A percentile compares a stretch with the other conserved stretches of the same genome.
These are phyloP conservation scores for Ammopiptanthus mongolicus DNA, from an alignment of 306 rosid genomes.

Conservation along the genomic window DNA sequence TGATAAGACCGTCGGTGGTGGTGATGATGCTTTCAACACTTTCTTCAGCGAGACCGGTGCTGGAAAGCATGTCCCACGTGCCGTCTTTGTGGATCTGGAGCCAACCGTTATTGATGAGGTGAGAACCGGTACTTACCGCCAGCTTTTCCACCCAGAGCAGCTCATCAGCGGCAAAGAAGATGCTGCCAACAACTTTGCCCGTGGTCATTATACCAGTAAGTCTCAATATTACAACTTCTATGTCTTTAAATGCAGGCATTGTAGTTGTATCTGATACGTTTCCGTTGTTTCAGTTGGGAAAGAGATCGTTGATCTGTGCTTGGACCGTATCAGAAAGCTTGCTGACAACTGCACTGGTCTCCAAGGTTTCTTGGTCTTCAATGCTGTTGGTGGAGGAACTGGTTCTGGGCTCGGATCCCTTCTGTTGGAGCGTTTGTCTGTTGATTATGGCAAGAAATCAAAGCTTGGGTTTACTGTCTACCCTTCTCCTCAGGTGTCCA, in stretches of 20 bases:
- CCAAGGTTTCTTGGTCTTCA: slow-evolving; percentile 86
- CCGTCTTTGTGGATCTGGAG: slow-evolving; percentile 83
- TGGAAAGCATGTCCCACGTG: slow-evolving; percentile 85
- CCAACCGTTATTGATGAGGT: slow-evolving; percentile 94
- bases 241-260: not conserved
- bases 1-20: slow-evolving; percentile 79
- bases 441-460: slow-evolving; percentile 88
- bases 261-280: not conserved
- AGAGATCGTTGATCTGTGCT: slow-evolving; percentile 87
- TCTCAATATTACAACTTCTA: not conserved
- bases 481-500: slow-evolving; percentile 92
- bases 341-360: slow-evolving; percentile 96
- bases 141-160: slow-evolving; percentile 93
- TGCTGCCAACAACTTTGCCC: slow-evolving; percentile 98
- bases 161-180: slow-evolving; percentile 92
- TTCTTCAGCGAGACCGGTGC: slow-evolving; percentile 94
- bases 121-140: slow-evolving; percentile 84
- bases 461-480: slow-evolving; percentile 91
- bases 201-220: slow-evolving; percentile 89
- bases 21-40: slow-evolving; percentile 91
- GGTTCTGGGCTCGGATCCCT: slow-evolving; percentile 95
- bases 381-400: slow-evolving; percentile 95
- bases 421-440: slow-evolving; percentile 80
- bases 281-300: slow-evolving; percentile 55
- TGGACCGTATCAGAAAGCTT: slow-evolving; percentile 89